A percentile compares a stretch with the other conserved stretches of the same genome.
phyloP scores from a whole-genome alignment of 768 basidiomycete genomes.

The Lyophyllum semitale region DNA sequence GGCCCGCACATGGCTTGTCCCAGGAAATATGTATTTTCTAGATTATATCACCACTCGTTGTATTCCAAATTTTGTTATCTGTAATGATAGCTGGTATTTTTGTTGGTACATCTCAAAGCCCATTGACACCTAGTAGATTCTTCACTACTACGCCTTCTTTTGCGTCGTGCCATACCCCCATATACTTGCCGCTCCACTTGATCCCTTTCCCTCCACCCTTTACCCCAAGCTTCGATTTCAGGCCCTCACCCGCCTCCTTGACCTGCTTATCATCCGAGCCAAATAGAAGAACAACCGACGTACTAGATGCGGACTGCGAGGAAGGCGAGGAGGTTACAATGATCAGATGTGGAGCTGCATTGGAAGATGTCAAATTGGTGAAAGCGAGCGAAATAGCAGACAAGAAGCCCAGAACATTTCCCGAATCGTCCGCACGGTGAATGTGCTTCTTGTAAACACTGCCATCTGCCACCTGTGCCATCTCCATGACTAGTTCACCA shows the following conservation, averaged over 20 bases:
- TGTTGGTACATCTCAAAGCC: slow-evolving; percentile 17
- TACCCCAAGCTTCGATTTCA: slow-evolving; percentile 58
- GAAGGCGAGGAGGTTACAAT: slow-evolving; percentile 67
- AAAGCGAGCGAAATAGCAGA: slow-evolving; percentile 57
- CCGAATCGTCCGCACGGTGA: slow-evolving; percentile 63
- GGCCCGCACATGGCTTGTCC: neutral
- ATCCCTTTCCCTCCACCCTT: slow-evolving; percentile 81
- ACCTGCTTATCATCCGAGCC: slow-evolving; percentile 63
- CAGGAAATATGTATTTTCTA: slow-evolving; percentile 4
- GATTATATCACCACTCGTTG: slow-evolving; percentile 1
- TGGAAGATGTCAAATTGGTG: slow-evolving; percentile 20
- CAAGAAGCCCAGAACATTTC: slow-evolving; percentile 60
- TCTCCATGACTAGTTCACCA: slow-evolving; percentile 36
- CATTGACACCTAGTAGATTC: slow-evolving; percentile 39
- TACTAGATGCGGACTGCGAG: slow-evolving; percentile 48
- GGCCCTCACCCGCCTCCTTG: slow-evolving; percentile 55
- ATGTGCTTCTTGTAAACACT: slow-evolving; percentile 47
- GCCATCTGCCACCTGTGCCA: slow-evolving; percentile 26
- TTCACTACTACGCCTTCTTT: slow-evolving; percentile 43
- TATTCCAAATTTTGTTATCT: slow-evolving; percentile 4
- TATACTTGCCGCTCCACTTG: slow-evolving; percentile 76
- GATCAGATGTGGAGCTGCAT: slow-evolving; percentile 7
- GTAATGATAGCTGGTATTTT: neutral
- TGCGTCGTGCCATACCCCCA: slow-evolving; percentile 60
- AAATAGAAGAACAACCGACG: slow-evolving; percentile 58